Conservation (phyloP, 345 rosid genomes). For the Arabidopsis arenosa region DNA sequence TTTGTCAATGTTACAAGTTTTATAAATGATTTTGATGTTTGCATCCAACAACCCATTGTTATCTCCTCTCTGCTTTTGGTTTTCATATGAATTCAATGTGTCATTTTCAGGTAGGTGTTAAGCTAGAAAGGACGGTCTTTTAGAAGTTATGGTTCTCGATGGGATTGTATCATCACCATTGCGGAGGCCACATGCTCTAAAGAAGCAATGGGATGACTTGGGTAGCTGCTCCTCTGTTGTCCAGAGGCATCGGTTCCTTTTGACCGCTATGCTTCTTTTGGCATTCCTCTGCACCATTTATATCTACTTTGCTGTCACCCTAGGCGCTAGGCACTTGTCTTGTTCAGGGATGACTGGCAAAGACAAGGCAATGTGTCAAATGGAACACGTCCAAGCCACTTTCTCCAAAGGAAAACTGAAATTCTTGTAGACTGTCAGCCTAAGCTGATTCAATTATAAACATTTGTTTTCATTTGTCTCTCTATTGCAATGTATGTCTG, state of each 20-base stretch:
- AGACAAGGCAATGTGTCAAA: slow-evolving; percentile 59
- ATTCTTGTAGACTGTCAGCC: slow-evolving; percentile 45
- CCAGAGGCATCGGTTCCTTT: slow-evolving; percentile 82
- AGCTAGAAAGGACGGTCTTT: not conserved
- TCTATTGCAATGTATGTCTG: slow-evolving; percentile 29
- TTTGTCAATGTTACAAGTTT: not conserved
- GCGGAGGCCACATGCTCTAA: slow-evolving; percentile 66
- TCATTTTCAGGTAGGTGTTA: slow-evolving; percentile 38
- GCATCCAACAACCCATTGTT: no score
- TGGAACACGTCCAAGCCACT: slow-evolving; percentile 57
- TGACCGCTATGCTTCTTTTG: slow-evolving; percentile 78
- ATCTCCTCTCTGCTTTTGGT: not conserved
- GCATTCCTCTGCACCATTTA: slow-evolving; percentile 84
- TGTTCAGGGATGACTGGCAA: slow-evolving; percentile 76
- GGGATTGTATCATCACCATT: slow-evolving; percentile 72
- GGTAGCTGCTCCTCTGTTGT: slow-evolving; percentile 79
- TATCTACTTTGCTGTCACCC: slow-evolving; percentile 89
- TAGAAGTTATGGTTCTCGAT: slow-evolving; percentile 71
- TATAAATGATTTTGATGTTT: not conserved
- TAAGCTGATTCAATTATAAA: slow-evolving; percentile 24
- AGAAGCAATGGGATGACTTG: slow-evolving; percentile 76
- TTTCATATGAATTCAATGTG: not conserved
- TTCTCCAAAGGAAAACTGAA: slow-evolving; percentile 63
- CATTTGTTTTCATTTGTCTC: slow-evolving; percentile 5
- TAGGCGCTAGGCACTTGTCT: slow-evolving; percentile 60